Percentiles rank a stretch among this genome's conserved stretches.
Conservation (phyloP, 257 asterid genomes). For the Ophiorrhiza pumila region DNA sequence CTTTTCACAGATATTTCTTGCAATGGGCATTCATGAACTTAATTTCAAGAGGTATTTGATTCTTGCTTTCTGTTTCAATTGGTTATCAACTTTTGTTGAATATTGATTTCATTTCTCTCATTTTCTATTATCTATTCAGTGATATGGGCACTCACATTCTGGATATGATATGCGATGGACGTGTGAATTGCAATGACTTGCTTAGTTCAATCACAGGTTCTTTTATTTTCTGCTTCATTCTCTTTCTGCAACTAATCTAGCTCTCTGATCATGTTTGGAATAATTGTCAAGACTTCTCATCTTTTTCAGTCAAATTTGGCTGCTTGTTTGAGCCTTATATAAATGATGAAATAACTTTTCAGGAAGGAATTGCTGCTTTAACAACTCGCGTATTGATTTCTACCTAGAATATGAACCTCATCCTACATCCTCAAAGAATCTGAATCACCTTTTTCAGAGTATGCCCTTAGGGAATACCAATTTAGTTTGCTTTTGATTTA, state of each 20-base stretch:
- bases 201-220: constrained; percentile 82
- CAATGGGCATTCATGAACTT: constrained; percentile 83
- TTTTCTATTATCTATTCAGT: constrained; percentile 40
- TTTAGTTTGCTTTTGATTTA: background rate
- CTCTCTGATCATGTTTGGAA: background rate
- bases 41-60: constrained; percentile 74
- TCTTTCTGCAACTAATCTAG: background rate
- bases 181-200: constrained; percentile 59
- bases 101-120: constrained; percentile 19
- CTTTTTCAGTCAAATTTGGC: background rate
- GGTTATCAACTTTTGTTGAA: background rate
- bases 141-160: constrained; percentile 51
- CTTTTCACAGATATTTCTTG: constrained; percentile 55
- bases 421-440: constrained; percentile 82
- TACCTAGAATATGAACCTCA: constrained; percentile 93
- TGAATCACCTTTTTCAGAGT: constrained; percentile 94
- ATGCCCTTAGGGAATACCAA: constrained; percentile 26
- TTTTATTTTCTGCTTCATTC: background rate
- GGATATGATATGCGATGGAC: constrained; percentile 87
- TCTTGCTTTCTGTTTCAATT: constrained; percentile 15
- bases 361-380: constrained; percentile 96
- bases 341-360: constrained; percentile 22
- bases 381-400: constrained; percentile 66
- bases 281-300: background rate
- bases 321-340: background rate